Percentiles rank a stretch among this genome's conserved stretches.
These are phyloP conservation scores for Cyberlindnera veronae DNA, from an alignment of 805 yeast species.

Conservation along the genomic window DNA sequence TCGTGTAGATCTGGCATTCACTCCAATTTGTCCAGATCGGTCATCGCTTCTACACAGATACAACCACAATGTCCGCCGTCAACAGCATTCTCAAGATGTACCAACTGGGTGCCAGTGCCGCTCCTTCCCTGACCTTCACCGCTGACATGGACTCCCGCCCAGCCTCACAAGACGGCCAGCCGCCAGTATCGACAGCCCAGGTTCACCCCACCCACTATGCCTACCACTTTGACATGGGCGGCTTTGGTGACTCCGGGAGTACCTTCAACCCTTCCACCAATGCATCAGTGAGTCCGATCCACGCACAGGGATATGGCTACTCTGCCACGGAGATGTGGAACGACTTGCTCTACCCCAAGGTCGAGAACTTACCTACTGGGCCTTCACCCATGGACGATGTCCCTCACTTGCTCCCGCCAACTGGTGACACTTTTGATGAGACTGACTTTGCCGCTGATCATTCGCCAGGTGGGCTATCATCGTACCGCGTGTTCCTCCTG, in stretches of 20 bases:
- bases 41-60: too few relatives aligned
- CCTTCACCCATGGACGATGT: background rate
- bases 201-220: background rate
- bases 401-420: too few relatives aligned
- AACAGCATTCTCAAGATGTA: slow-evolving; percentile 2
- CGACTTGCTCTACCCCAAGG: background rate
- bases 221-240: background rate
- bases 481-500: slow-evolving; percentile 4
- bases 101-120: background rate
- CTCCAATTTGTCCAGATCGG: background rate
- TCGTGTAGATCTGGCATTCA: background rate
- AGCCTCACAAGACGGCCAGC: background rate
- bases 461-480: background rate
- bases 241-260: too few relatives aligned
- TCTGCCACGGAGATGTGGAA: background rate
- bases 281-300: background rate
- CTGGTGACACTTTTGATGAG: background rate
- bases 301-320: background rate
- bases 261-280: too few relatives aligned
- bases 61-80: slow-evolving; percentile 1
- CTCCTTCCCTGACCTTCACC: background rate
- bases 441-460: background rate
- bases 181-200: background rate
- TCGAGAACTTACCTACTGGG: slow-evolving; percentile 1
- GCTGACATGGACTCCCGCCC: slow-evolving; percentile 1